Base-by-base conservation (phyloP, 169 alveolate species). In the Babesia ovis region DNA sequence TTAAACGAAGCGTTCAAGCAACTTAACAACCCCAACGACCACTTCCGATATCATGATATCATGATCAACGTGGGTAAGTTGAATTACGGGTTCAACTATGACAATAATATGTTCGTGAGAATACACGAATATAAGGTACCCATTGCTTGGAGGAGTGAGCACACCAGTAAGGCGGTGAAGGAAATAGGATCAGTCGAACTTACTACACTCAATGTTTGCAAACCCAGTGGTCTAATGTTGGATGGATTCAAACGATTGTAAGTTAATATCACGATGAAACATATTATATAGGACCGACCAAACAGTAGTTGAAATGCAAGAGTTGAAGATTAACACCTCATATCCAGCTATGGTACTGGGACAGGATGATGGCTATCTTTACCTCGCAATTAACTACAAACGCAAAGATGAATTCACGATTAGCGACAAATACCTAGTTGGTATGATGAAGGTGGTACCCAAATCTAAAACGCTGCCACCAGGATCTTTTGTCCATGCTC, bases 341-440 rank as follows among this genome's bases (percentile, higher is more conserved):
- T 81, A 81, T 62, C 89, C 89, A 14, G 35, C 77, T 12, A 37
- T 62, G 51, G 60, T 81, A 4, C 42, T 81, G 11, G 84, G 79
- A 34, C 73, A 81, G 54, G 85, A 61, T 25, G 80, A 73, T 46
- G 89, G 84, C 22, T 54, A 42, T 42, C 42, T 81, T 22, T 81
- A 81, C 43, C 53, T 81, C 42, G 89, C 89, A 12, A 51, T 81
- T 16, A 81, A 81, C 46, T 20, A 71, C 51, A 22, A 8, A 31
- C 46, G 70, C 29, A 81, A 72, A 39, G 53, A 31, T 6, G 46
- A 72, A 20, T 81, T 81, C 41, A 64, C 84, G 11, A 46, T 72
- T 2, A 80, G 29, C 12, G 85, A 81, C 62, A 81, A 70, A 11
- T 70, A 64, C 42, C 34, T 60, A 11, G 70, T 81, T n/a, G 89